Base-by-base conservation (phyloP, 2,329 filamentous ascomycete species). In the Trichoderma simmonsii region DNA sequence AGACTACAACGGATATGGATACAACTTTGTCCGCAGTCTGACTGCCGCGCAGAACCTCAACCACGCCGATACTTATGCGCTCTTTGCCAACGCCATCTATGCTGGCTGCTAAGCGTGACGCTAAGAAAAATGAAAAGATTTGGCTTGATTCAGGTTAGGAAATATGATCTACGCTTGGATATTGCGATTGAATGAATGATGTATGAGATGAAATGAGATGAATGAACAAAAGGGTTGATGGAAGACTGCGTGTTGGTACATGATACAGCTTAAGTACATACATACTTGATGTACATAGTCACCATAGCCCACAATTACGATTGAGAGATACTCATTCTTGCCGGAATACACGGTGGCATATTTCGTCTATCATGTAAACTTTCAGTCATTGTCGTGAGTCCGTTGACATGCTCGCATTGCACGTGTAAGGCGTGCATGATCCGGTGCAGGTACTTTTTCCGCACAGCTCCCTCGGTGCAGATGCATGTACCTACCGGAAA, bases 11-110 rank as follows among this genome's bases (percentile, higher is more conserved):
- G 89, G 88, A 32, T 92, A 91, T 76, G 78, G 83, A 3, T 84
- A 88, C 71, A 83, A 81, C 56, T 89, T 88, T 62, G 86, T 89
- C 73, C 75, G 79, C 15, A 77, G 80, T 6, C 78, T 92, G 73
- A 82, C 80, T 6, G 82, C 83, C 0, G 75, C 79, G 4, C 79
- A 87, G 76, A 89, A 89, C 64, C 77, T 92, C 9, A 83, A 85
- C 76, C 91, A 92, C 74, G 91, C 91, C n/a, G 90, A 92, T 77
- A 87, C 86, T 0, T 91, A 84, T 66, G 77, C 80, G 6, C 75
- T 83, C 18, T 83, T 81, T 64, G 79, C 81, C 43, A 80, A 83
- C 68, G 80, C 82, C 72, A 80, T 82, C 74, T 77, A 79, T 67
- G 78, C 79, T 57, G 80, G 80, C 73, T 85, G 84, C 75, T 85